Conservation (phyloP, 108 stramenopile genomes). For the Mediolabrus comicus region DNA sequence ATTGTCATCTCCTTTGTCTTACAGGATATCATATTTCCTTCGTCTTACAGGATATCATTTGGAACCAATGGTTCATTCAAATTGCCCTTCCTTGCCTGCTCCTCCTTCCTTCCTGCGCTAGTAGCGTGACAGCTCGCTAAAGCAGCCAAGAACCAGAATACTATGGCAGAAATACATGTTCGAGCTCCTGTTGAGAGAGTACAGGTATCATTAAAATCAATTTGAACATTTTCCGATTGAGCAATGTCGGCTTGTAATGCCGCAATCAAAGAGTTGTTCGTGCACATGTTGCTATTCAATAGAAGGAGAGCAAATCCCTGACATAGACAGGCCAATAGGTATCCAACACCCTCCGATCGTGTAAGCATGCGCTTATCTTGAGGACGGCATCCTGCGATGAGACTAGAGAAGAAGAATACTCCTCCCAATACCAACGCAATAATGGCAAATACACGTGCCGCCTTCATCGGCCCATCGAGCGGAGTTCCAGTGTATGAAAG, state of each 20-base stretch:
- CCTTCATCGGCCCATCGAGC: background rate
- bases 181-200: constrained; percentile 1
- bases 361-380: background rate
- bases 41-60: background rate
- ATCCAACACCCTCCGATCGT: background rate
- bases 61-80: background rate
- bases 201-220: constrained; percentile 12
- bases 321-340: background rate
- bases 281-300: constrained; percentile 14
- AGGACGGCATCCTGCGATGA: constrained; percentile 27
- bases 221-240: background rate
- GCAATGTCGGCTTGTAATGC: background rate
- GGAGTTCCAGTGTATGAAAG: background rate
- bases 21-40: too few relatives aligned
- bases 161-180: constrained; percentile 6
- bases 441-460: constrained; percentile 18
- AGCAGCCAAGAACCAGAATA: constrained; percentile 10
- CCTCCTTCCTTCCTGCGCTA: background rate
- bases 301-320: constrained; percentile 11
- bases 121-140: background rate
- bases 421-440: constrained; percentile 44
- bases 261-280: background rate
- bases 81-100: background rate
- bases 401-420: constrained; percentile 12
- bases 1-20: too few relatives aligned